These are phyloP conservation scores for Protomyces inouyei DNA, from an alignment of 1,139 yeast species.

Conservation along the genomic window DNA sequence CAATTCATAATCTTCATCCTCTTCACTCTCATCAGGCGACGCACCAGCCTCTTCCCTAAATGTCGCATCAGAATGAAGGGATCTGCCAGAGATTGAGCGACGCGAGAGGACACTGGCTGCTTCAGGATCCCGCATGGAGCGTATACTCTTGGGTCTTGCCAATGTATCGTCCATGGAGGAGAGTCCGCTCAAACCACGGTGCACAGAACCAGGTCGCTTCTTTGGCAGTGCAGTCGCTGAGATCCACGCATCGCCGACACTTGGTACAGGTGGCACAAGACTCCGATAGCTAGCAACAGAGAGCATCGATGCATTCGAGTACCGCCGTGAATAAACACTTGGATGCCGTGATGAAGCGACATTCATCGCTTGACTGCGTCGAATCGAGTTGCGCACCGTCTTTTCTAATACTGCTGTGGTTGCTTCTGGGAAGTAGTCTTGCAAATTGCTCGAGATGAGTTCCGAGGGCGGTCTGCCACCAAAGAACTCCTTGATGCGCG, in stretches of 20 bases:
- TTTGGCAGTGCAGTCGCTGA: conserved; percentile 3
- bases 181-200: conserved; percentile 3
- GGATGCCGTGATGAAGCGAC: conserved; percentile 2
- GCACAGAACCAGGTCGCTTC: conserved; percentile 20
- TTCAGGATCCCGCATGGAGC: neutral
- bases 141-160: neutral
- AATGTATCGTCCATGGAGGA: neutral
- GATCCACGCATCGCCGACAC: conserved; percentile 27
- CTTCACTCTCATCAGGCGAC: conserved; percentile 31
- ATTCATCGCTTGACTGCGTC: conserved; percentile 43
- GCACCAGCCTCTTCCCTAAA: neutral
- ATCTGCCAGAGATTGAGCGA: neutral
- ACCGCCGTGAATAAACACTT: neutral
- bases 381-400: conserved; percentile 76
- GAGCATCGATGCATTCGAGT: conserved; percentile 7
- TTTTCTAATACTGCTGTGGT: conserved; percentile 66
- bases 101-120: neutral
- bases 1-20: conserved; percentile 33
- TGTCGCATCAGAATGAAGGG: neutral
- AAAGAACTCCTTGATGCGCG: conserved; percentile 48
- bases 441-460: conserved; percentile 79
- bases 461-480: conserved; percentile 95
- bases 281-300: conserved; percentile 18
- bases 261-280: conserved; percentile 13
- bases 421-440: conserved; percentile 88